Conservation (phyloP, 352 stramenopile genomes). For the Phytophthora litchii region DNA sequence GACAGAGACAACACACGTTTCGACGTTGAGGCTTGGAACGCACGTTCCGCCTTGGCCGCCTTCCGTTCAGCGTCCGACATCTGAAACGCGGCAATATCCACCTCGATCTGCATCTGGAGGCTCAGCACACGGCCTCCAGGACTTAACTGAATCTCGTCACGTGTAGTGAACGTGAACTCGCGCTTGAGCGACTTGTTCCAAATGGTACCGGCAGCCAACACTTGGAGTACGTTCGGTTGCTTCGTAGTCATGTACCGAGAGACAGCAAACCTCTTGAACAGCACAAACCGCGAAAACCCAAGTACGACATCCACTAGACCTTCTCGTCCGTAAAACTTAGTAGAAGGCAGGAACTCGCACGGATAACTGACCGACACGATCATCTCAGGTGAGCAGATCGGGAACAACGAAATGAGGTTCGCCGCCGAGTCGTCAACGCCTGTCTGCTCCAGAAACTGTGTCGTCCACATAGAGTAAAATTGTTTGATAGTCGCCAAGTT, state of each 20-base stretch:
- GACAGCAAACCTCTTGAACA: slow-evolving; percentile 76
- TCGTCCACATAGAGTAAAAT: slow-evolving; percentile 84
- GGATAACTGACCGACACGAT: slow-evolving; percentile 76
- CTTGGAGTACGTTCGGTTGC: slow-evolving; percentile 81
- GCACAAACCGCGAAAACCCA: slow-evolving; percentile 71
- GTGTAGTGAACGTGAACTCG: slow-evolving; percentile 84
- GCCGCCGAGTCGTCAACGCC: slow-evolving; percentile 57
- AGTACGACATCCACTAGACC: slow-evolving; percentile 82
- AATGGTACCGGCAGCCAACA: slow-evolving; percentile 74
- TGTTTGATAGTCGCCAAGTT: slow-evolving; percentile 85
- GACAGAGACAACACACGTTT: slow-evolving; percentile 86
- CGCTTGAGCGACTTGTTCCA: slow-evolving; percentile 83
- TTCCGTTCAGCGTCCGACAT: slow-evolving; percentile 80
- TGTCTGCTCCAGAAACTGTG: slow-evolving; percentile 70
- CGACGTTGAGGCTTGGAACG: slow-evolving; percentile 72
- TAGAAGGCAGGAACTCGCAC: slow-evolving; percentile 79
- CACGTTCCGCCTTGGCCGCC: slow-evolving; percentile 62
- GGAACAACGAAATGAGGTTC: slow-evolving; percentile 79
- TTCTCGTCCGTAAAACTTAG: slow-evolving; percentile 80
- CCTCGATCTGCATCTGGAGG: slow-evolving; percentile 89
- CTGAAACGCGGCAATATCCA: slow-evolving; percentile 80
- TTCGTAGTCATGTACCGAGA: slow-evolving; percentile 81
- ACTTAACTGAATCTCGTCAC: slow-evolving; percentile 80
- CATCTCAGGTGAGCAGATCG: slow-evolving; percentile 85
- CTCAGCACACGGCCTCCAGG: slow-evolving; percentile 75